A percentile compares a stretch with the other conserved stretches of the same genome.
These are phyloP conservation scores for Pleurotus cornucopiae DNA, from an alignment of 768 basidiomycete species.

Conservation along the genomic window DNA sequence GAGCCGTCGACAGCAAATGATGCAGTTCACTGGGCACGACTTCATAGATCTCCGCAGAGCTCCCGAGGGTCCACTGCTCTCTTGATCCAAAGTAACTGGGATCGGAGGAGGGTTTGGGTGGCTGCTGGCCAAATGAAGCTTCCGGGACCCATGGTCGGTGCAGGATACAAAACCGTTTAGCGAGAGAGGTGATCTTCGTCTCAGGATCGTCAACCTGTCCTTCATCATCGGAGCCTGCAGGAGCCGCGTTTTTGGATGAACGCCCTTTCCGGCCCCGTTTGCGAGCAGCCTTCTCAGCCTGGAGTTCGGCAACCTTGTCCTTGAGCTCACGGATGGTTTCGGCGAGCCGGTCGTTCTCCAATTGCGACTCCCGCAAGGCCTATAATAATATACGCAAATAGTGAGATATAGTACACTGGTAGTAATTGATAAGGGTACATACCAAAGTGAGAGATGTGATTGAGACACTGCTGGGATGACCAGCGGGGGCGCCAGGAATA, in stretches of 20 bases:
- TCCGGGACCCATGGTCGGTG: neutral
- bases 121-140: neutral
- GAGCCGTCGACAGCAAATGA: neutral
- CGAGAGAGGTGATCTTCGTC: neutral
- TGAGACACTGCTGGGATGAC: too few species aligned
- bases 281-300: neutral
- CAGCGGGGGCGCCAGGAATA: too few species aligned
- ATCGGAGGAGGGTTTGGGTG: neutral
- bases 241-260: neutral
- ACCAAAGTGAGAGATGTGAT: too few species aligned
- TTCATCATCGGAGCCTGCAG: neutral
- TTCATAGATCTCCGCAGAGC: neutral
- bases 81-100: neutral
- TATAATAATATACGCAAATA: neutral
- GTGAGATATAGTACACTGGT: neutral
- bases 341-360: neutral
- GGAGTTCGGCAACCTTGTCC: neutral
- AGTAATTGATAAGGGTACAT: too few species aligned
- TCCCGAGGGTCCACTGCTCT: neutral
- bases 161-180: neutral
- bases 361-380: neutral
- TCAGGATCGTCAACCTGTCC: neutral
- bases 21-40: neutral
- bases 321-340: neutral
- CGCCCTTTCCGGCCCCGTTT: neutral